Evolutionary conservation across 768 basidiomycete genomes (phyloP), one percentile per base, ranked within the genome.

Genomic region (Hypholoma fasciculare): DNA sequence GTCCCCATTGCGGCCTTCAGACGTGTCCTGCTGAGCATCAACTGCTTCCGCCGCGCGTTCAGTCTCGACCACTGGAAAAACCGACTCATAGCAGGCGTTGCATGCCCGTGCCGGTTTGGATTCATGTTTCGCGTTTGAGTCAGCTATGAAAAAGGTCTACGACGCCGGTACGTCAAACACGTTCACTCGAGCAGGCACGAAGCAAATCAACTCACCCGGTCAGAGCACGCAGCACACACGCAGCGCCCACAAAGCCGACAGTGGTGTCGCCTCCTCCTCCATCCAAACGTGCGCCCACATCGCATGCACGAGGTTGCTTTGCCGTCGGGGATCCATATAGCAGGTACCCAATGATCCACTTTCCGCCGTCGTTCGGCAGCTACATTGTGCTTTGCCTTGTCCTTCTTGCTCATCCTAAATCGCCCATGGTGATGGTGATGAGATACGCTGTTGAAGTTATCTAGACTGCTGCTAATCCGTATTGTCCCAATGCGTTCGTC

Each of bases 291-390:
- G 42, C 82, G 75, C 5, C 85, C 85, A 66, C 95, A 97, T 9
- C 90, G 79, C 93, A 94, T 94, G 68, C 95, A 97, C 19, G 80
- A 78, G 54, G 83, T 82, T n/a, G 91, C 88, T 70, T 83, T 90
- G 58, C 85, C 82, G 67, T 97, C 93, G 0, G 95, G 93, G 30
- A 96, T 87, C 95, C 95, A 97, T 23, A 96, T 83, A 0, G 95
- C 90, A 4, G 95, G 94, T 1, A 94, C 85, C 76, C 94, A 96
- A 70, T 90, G 85, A 46, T 90, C 90, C 54, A 90, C 88, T 66
- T 75, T 81, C 9, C 78, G 76, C 42, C 84, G 69, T 63, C 78
- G 74, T 62, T 79, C 76, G 52, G 49, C 55, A 14, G 61, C 27
- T 19, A 65, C 58, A 26, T 62, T 61, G 23, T 62, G 60, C 42